These are phyloP conservation scores for Fusarium sp. DNA, from an alignment of 2,329 filamentous ascomycete genomes.

Conservation along the genomic window DNA sequence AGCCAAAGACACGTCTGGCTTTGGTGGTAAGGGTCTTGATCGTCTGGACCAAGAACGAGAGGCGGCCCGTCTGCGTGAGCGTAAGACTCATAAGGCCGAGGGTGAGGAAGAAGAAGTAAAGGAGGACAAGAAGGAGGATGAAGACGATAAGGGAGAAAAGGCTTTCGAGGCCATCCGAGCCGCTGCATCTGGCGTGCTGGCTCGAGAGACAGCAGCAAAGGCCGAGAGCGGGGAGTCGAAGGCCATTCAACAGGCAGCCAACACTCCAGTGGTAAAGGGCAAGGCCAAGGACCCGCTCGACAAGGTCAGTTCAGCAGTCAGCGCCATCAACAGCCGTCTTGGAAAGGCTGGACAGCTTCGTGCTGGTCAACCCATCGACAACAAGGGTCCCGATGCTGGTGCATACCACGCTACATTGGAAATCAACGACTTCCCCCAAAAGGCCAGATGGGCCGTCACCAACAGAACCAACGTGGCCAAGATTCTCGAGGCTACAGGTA, in stretches of 20 bases:
- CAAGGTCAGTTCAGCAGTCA: conserved; percentile 90
- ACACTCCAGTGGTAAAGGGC: conserved; percentile 65
- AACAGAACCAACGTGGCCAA: conserved; percentile 99
- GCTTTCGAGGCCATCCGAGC: conserved; percentile 74
- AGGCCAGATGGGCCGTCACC: conserved; percentile 97
- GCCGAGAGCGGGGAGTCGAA: conserved; percentile 55
- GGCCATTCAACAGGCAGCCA: conserved; percentile 56
- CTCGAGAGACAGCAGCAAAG: conserved; percentile 64
- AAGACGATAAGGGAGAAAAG: conserved; percentile 75
- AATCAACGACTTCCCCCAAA: conserved; percentile 99
- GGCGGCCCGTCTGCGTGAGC: conserved; percentile 85
- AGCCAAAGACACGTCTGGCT: conserved; percentile 89
- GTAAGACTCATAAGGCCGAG: conserved; percentile 89
- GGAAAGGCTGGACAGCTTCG: conserved; percentile 91
- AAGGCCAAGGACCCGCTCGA: conserved; percentile 80
- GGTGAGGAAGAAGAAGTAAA: conserved; percentile 85
- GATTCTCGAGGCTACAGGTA: conserved; percentile 93
- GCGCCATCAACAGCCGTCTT: conserved; percentile 89
- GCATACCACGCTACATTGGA: conserved; percentile 97
- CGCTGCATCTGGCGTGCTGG: conserved; percentile 68
- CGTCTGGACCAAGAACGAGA: conserved; percentile 92
- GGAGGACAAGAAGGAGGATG: conserved; percentile 78
- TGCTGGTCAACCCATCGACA: conserved; percentile 94
- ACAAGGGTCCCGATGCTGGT: conserved; percentile 96
- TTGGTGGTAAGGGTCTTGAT: conserved; percentile 95